Base-by-base conservation (phyloP, 2,329 filamentous ascomycete species). In the Diaporthe nobilis region DNA sequence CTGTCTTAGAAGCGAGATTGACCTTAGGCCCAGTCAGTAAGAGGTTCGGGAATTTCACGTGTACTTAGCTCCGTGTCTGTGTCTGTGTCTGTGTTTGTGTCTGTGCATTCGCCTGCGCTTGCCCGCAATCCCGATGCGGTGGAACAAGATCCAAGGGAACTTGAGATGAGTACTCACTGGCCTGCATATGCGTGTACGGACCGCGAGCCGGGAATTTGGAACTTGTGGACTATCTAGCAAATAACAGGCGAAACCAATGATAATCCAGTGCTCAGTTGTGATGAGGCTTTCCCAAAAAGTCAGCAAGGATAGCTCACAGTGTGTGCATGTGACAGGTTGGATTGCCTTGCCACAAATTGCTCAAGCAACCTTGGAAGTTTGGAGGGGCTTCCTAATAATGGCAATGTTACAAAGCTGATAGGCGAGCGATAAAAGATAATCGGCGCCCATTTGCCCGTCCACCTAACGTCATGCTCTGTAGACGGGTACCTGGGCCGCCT, bases 1-100 rank as follows among this genome's bases (percentile, higher is more conserved):
- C 79, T 68, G 53, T 63, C 37, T 58, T 51, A 42, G 25, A 55
- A 61, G 42, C 7, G 67, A 72, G 49, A 58, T 61, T 47, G 68
- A 44, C 20, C 31, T 37, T 4, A 15, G 55, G 17, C 15, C 63
- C 44, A 44, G 68, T 75, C 61, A 75, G 47, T 15, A 25, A 57
- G 53, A 47, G 22, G 37, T 34, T 51, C 67, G 42, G 42, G 28
- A 39, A 47, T 28, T 75, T 60, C 51, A 71, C 51, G 47, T 70
- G 58, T 34, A 57, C 42, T 55, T 44, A n/a, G 55, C 37, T 55
- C 28, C 51, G 39, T 55, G 7, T 12, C 28, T 61, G 39, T 55
- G 7, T 12, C 37, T 65, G 60, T 65, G 58, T 34, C 47, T 53
- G 31, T 53, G 63, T 53, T 15, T 67, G 20, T 53, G 47, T 28